Percentiles rank a stretch among this genome's conserved stretches.
phyloP scores from a whole-genome alignment of 495 filamentous ascomycete species.

The Penicillium crystallinum region DNA sequence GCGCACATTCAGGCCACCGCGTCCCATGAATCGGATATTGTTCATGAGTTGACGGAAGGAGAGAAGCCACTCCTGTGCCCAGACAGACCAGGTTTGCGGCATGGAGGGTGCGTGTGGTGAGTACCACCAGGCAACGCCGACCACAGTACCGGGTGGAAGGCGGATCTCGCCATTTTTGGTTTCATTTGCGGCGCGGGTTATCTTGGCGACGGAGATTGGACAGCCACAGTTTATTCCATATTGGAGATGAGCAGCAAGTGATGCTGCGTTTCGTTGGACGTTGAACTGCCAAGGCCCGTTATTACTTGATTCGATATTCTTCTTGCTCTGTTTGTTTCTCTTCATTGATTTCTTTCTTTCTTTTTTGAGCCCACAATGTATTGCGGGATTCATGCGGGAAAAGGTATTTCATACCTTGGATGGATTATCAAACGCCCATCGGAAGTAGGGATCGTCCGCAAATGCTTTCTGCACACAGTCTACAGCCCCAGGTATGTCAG shows the following conservation, averaged over 20 bases:
- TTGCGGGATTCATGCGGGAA: neutral
- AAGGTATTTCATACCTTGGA: constrained; percentile 39
- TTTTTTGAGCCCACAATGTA: neutral
- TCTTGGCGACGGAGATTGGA: constrained; percentile 60
- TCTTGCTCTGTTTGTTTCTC: neutral
- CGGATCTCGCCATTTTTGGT: constrained; percentile 14
- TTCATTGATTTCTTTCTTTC: neutral
- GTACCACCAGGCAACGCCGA: constrained; percentile 63
- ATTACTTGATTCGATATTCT: neutral
- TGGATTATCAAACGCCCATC: constrained; percentile 53
- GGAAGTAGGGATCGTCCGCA: constrained; percentile 60
- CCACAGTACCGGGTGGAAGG: constrained; percentile 31
- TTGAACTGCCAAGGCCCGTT: constrained; percentile 40
- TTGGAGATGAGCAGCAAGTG: constrained; percentile 55
- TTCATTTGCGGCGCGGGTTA: constrained; percentile 10
- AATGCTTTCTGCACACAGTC: constrained; percentile 56
- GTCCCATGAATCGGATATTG: constrained; percentile 57
- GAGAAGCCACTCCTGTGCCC: constrained; percentile 53
- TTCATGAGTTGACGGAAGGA: constrained; percentile 55
- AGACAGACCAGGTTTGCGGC: constrained; percentile 49
- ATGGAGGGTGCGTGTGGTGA: constrained; percentile 38
- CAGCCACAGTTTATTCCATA: constrained; percentile 56
- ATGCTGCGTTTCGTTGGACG: constrained; percentile 52
- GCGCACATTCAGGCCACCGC: constrained; percentile 56
- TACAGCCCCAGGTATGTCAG: constrained; percentile 58